Evolutionary conservation across 805 yeast genomes (phyloP).

Genomic region (Candida montana): DNA sequence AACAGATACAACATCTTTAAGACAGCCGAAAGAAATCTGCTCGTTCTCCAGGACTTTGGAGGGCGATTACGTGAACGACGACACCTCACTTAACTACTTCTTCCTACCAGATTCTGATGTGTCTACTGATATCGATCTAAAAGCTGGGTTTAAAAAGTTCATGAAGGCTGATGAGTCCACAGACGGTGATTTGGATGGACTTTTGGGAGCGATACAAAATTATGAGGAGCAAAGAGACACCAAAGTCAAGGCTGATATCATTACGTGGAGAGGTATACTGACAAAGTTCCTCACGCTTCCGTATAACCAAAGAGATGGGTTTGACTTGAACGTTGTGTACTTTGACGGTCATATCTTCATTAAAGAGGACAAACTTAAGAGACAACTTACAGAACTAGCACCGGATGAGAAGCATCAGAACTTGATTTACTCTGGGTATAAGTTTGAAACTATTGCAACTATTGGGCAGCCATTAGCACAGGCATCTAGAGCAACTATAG

Average conservation of each 20-base stretch:
- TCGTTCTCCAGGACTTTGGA: constrained; percentile 58
- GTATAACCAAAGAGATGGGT: constrained; percentile 47
- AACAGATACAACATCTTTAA: constrained; percentile 61
- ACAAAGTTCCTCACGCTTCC: constrained; percentile 67
- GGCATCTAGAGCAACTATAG: constrained; percentile 61
- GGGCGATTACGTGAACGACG: constrained; percentile 47
- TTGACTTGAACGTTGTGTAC: constrained; percentile 57
- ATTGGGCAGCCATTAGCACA: constrained; percentile 71
- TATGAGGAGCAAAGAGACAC: constrained; percentile 45
- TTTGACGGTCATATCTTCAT: constrained; percentile 76
- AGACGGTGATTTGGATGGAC: constrained; percentile 53
- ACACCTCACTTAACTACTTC: constrained; percentile 58
- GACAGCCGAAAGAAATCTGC: constrained; percentile 82
- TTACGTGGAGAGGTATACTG: constrained; percentile 85
- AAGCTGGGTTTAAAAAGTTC: constrained; percentile 59
- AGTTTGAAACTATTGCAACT: constrained; percentile 78
- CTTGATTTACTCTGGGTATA: constrained; percentile 67
- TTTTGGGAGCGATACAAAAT: constrained; percentile 48
- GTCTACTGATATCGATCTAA: constrained; percentile 58
- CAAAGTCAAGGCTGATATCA: constrained; percentile 55
- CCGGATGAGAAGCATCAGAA: constrained; percentile 29
- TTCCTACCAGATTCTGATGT: constrained; percentile 73
- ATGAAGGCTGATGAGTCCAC: constrained; percentile 48
- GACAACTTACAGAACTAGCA: constrained; percentile 24
- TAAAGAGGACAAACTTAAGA: constrained; percentile 31